Conservation (phyloP, 1,284 basidiomycete genomes). For the Trichosporon asahii region DNA sequence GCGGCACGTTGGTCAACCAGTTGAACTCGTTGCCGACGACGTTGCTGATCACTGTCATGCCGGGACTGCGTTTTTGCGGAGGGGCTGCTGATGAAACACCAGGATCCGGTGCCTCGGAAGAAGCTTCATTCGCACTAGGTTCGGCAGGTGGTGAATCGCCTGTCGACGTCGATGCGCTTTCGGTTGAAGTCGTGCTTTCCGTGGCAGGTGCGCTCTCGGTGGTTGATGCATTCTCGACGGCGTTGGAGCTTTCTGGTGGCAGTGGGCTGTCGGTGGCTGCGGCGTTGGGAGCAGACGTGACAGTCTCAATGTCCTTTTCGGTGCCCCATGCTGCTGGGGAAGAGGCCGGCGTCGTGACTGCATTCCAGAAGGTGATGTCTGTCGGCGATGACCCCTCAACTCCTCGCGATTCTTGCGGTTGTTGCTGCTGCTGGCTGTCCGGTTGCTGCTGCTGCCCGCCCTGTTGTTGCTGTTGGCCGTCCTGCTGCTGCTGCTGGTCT, state of each 20-base stretch:
- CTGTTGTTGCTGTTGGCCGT: not conserved
- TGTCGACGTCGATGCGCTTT: not conserved
- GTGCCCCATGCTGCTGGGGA: too few species aligned
- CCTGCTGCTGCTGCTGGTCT: not conserved
- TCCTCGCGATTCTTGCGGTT: not conserved
- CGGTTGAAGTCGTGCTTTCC: not conserved
- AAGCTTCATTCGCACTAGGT: not conserved
- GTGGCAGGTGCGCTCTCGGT: not conserved
- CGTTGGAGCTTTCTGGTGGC: not conserved
- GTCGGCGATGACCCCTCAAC: too few species aligned
- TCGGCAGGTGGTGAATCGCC: not conserved
- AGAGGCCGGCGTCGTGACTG: not conserved
- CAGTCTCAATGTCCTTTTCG: too few species aligned
- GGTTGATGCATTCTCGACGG: not conserved
- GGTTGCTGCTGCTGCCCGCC: not conserved
- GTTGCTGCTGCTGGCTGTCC: not conserved
- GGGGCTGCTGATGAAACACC: not conserved
- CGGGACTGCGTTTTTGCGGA: not conserved
- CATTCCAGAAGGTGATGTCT: not conserved
- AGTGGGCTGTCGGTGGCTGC: not conserved
- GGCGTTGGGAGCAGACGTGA: too few species aligned
- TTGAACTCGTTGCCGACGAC: constrained; percentile 3
- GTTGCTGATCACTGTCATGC: not conserved
- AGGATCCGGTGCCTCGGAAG: not conserved
- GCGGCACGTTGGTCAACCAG: constrained; percentile 1